phyloP scores from a whole-genome alignment of 768 basidiomycete species.

The Cystobasidium ongulense region DNA sequence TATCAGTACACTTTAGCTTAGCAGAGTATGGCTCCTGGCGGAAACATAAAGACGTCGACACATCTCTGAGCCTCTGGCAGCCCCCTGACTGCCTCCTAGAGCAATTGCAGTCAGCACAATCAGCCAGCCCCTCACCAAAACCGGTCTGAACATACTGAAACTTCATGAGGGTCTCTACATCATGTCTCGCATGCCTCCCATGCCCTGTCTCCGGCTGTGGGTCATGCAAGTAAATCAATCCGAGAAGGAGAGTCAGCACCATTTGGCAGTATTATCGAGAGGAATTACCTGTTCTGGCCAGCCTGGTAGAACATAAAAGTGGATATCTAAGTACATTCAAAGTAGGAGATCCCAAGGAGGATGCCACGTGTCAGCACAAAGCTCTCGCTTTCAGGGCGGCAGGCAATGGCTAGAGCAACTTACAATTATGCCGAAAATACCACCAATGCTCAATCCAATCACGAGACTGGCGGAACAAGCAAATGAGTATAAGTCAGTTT shows the following conservation, averaged over 20 bases:
- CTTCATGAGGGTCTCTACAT: background rate
- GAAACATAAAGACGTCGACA: too few relatives aligned
- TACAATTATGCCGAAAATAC: conserved; percentile 5
- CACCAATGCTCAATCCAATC: conserved; percentile 11
- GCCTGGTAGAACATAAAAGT: conserved; percentile 26
- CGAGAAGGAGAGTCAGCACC: background rate
- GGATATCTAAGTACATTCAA: background rate
- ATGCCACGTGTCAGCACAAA: background rate
- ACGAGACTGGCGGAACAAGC: background rate
- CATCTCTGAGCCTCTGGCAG: too few relatives aligned
- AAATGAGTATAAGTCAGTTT: too few relatives aligned
- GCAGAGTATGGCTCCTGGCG: too few relatives aligned
- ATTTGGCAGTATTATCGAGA: background rate
- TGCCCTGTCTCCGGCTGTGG: background rate
- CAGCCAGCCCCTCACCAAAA: background rate
- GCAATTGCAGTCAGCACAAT: background rate
- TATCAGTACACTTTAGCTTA: too few relatives aligned
- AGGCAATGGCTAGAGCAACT: background rate
- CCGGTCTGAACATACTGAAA: background rate
- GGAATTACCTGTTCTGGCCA: conserved; percentile 9
- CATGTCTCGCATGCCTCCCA: too few relatives aligned
- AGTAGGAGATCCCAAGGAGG: background rate
- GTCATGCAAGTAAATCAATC: background rate
- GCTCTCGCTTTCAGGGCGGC: background rate
- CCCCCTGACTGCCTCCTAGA: too few relatives aligned